Base-by-base conservation (phyloP, 805 yeast species). In the Barnettozyma populi region DNA sequence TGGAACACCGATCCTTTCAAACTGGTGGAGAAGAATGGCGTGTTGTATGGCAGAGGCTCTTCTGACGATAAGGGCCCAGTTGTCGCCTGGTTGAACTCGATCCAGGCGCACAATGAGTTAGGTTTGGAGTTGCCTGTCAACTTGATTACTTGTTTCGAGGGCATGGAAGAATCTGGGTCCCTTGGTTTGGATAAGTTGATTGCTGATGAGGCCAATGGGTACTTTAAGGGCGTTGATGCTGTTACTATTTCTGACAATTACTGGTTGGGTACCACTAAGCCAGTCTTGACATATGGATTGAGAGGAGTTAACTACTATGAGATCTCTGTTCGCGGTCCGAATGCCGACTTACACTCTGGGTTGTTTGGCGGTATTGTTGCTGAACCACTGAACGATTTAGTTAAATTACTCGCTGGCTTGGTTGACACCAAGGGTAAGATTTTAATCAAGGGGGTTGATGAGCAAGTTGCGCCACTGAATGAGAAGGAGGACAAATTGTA, bases 21-120 rank as follows among this genome's bases (percentile, higher is more conserved):
- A 47, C 71, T 94, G 61, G 75, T 78, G 52, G 87, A 82, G 63
- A 79, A 79, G 55, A 84, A 80, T 54, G 84, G 74, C 44, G 75
- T 84, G 53, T 73, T 94, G 61, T 80, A 78, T 60, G 99, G 97
- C 43, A 82, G 99, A 69, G 99, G 99, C 39, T 73, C 96, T 19
- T 86, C 97, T 37, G 99, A 94, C 65, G 99, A 94, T 66, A 94
- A 95, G 69, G 99, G 99, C 29, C 99, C 99, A 34, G 95, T 94
- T 40, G 74, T 90, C 58, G 97, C 96, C 46, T 94, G 99, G 99
- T 77, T 94, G 65, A 92, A 94, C 65, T 84, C 83, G 36, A 75
- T 94, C 38, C 86, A 90, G 70, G 97, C 99, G 14, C 97, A 94
- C 70, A 82, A 76, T 48, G 86, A 82, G 57, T 77, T 88, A 48